A percentile compares a stretch with the other conserved stretches of the same genome.
Evolutionary conservation across 305 asterid species (phyloP).

Genomic region (Nicotiana rustica): DNA sequence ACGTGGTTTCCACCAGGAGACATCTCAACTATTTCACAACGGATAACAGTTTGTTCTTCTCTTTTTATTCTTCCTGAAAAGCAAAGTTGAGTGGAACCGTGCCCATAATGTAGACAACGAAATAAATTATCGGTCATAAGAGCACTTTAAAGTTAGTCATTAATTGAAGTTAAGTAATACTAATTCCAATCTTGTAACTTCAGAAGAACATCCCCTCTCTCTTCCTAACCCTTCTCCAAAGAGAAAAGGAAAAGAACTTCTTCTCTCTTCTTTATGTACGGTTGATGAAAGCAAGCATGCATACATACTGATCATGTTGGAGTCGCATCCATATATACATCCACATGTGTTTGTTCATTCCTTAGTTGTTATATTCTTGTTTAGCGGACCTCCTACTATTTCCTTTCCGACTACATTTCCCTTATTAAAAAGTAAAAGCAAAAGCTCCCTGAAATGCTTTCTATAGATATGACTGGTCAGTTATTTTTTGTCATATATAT

Average conservation of each 20-base stretch:
- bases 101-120: background rate
- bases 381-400: background rate
- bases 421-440: background rate
- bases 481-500: background rate
- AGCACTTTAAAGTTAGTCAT: background rate
- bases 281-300: background rate
- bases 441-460: background rate
- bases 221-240: background rate
- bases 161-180: background rate
- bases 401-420: constrained; percentile 2
- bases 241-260: background rate
- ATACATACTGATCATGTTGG: background rate
- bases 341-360: constrained; percentile 7
- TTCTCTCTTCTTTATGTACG: constrained; percentile 1
- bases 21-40: background rate
- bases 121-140: constrained; percentile 10
- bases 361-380: constrained; percentile 4
- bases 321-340: background rate
- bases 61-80: background rate
- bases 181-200: background rate
- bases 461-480: background rate
- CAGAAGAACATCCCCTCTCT: background rate
- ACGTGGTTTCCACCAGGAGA: background rate
- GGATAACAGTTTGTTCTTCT: background rate
- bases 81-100: background rate